Evolutionary conservation across 768 basidiomycete genomes (phyloP), one percentile per base, ranked within the genome.

Genomic region (Suillus spraguei): DNA sequence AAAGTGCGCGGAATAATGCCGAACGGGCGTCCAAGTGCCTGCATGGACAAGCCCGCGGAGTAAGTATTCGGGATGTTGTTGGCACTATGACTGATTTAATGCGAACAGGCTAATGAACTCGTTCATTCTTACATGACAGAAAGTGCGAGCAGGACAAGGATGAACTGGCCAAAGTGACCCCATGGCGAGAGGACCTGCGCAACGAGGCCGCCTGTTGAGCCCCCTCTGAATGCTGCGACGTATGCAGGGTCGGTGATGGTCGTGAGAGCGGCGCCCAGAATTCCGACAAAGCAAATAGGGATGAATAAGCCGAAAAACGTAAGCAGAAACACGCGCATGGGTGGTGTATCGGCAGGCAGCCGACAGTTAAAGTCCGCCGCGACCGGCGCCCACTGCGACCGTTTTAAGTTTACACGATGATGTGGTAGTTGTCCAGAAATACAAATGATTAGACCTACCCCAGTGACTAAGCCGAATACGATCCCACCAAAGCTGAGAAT

Each of bases 331-430:
- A 85, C 76, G 33, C 78, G 79, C 60, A 71, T 69, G 24, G 78
- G 69, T 13, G 77, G 74, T 4, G 80, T 83, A 60, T 81, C 67
- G 2, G 66, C 79, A 0, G 85, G 85, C 0, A 86, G 71, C 32
- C 80, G 76, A 66, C 80, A 81, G 66, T 84, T 85, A 69, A 83
- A 86, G 69, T 86, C 85, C 7, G 85, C 84, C 4, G 83, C 84
- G 1, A 85, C 66, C 2, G 82, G 79, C 0, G 82, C 80, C 84
- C 82, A 84, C 68, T 77, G 32, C n/a, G 4, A 22, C 5, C 20
- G 56, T 39, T 28, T 28, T 28, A 28, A 28, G 28, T 28, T 60
- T 39, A 47, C 6, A 49, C 35, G 46, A 4, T 47, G 17, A 28
- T 10, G 55, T 14, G 59, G 32, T 20, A 59, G 8, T 28, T 2